Base-by-base conservation (phyloP, 768 basidiomycete genomes). In the Suillus brevipes region DNA sequence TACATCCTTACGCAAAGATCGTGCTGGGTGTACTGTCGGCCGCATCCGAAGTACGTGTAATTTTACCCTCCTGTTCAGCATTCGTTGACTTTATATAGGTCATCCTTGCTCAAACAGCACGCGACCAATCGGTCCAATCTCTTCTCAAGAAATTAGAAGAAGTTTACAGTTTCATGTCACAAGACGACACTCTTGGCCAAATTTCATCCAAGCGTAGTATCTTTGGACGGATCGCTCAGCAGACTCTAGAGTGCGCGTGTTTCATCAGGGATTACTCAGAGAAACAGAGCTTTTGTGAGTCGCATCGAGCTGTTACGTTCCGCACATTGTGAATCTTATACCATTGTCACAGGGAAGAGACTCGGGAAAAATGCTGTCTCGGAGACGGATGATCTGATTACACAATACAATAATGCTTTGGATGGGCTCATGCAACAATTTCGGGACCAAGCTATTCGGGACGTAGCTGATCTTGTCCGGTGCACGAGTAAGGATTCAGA, bases 211-310 rank as follows among this genome's bases (percentile, higher is more conserved):
- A 42, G 28, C 36, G n/a, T 12, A 18, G 14, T 4, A 47, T 59
- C 34, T n/a, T 50, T 20, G 40, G 28, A 37, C 25, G 37, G 13
- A 62, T 75, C 23, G 60, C 65, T 2, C 60, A 68, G 25, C 71
- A 74, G 64, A 70, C 70, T 1, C 65, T 59, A 10, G 73, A 75
- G 55, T 75, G 74, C 45, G 73, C 69, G 1, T 67, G 71, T 63
- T 75, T 75, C 56, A 73, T 75, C 31, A 65, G 64, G 4, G 69
- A 70, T 23, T 75, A 75, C 63, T 68, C 71, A 9, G 67, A 64
- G 53, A 69, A n/a, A n/a, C n/a, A 70, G 53, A 70, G 60, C 31
- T 70, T 72, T 58, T 55, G 72, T 73, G 45, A 53, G 52, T 53
- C n/a, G n/a, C 16, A 10, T 28, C 28, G 9, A 31, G 28, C 4